phyloP scores from a whole-genome alignment of 371 early-diverging fungal species.

The Saksenaea oblongispora region DNA sequence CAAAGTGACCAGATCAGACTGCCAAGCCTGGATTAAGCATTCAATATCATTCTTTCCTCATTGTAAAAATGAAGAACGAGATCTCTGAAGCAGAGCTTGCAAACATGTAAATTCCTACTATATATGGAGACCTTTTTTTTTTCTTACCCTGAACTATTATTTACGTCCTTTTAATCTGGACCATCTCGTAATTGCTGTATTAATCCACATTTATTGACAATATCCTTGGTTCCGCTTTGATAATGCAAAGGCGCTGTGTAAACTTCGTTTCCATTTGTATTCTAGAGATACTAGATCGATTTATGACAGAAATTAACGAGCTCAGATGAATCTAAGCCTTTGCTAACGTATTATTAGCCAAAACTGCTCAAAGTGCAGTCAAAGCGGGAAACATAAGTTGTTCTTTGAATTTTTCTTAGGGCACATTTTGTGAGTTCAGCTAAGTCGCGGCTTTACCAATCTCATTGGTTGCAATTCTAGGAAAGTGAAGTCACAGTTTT shows the following conservation, averaged over 20 bases:
- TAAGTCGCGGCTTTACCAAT: not conserved
- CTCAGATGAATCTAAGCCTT: not conserved
- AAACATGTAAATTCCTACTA: too few relatives aligned
- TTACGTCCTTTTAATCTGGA: not conserved
- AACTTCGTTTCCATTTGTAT: not conserved
- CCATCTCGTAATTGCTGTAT: not conserved
- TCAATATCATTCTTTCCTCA: not conserved
- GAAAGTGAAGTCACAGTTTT: not conserved
- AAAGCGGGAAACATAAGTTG: too few relatives aligned
- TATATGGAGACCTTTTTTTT: too few relatives aligned
- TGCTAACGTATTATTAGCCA: not conserved
- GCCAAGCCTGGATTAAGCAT: slow-evolving; percentile 9
- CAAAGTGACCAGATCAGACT: slow-evolving; percentile 14
- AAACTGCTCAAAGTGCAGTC: not conserved
- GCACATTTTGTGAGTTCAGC: not conserved
- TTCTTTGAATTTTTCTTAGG: not conserved
- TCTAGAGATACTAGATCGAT: not conserved
- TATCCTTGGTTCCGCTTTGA: not conserved
- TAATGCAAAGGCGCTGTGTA: not conserved
- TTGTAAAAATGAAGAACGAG: not conserved
- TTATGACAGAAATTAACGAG: not conserved
- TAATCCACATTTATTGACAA: not conserved
- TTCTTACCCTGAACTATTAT: not conserved
- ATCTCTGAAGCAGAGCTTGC: too few relatives aligned
- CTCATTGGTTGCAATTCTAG: not conserved